A percentile compares a stretch with the other conserved stretches of the same genome.
Conservation (phyloP, 164 flowering plant genomes). For the Vitis riparia region DNA sequence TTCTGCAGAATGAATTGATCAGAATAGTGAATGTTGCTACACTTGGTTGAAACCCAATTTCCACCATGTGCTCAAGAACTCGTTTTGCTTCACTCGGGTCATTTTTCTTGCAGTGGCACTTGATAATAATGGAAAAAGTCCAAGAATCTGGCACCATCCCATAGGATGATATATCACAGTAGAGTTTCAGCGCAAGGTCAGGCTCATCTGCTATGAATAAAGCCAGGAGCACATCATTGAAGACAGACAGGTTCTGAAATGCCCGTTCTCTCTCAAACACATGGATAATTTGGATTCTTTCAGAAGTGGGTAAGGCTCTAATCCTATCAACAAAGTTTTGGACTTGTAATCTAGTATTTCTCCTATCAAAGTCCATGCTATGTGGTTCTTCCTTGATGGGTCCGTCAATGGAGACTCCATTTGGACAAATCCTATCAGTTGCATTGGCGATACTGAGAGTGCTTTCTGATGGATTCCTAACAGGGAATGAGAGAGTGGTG, state of each 20-base stretch:
- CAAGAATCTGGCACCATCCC: constrained; percentile 45
- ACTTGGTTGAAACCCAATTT: constrained; percentile 50
- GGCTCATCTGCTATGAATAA: constrained; percentile 42
- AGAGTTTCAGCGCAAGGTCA: constrained; percentile 47
- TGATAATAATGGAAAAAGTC: constrained; percentile 52
- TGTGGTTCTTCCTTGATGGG: constrained; percentile 11
- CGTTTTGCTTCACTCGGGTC: constrained; percentile 41
- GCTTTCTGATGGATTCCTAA: constrained; percentile 4
- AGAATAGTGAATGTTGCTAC: constrained; percentile 54
- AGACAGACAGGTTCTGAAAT: constrained; percentile 20
- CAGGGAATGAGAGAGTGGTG: constrained; percentile 8
- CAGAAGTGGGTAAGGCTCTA: constrained; percentile 19
- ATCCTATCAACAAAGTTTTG: constrained; percentile 23
- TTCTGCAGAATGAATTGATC: constrained; percentile 55
- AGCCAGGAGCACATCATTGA: constrained; percentile 51
- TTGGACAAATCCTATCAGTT: no score
- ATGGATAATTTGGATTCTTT: constrained; percentile 16
- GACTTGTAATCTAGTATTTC: constrained; percentile 10
- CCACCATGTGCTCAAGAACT: constrained; percentile 53
- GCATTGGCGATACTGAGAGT: not conserved
- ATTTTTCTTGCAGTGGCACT: constrained; percentile 48
- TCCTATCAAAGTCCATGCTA: constrained; percentile 7
- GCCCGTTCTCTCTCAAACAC: constrained; percentile 19
- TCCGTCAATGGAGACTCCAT: not conserved
- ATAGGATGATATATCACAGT: constrained; percentile 24